Conservation (phyloP, 2,329 filamentous ascomycete species). For the Talaromyces sp. region DNA sequence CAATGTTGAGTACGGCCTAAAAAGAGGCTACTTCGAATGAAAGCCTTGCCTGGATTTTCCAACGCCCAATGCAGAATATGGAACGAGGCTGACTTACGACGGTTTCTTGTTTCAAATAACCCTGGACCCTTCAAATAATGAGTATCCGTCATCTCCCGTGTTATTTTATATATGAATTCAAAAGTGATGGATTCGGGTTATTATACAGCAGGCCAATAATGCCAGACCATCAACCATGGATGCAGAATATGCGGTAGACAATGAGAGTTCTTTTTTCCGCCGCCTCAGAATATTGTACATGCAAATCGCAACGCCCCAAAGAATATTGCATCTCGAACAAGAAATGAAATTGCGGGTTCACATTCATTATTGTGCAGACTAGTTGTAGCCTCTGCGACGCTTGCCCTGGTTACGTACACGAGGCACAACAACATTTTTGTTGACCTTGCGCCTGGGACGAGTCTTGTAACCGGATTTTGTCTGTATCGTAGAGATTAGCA, state of each 20-base stretch:
- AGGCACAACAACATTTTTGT: conserved; percentile 83
- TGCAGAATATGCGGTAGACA: neutral
- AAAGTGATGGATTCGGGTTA: neutral
- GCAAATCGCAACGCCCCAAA: neutral
- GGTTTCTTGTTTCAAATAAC: too few species aligned
- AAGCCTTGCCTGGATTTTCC: too few species aligned
- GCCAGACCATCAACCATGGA: neutral
- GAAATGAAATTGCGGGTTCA: neutral
- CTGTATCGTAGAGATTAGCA: conserved; percentile 24
- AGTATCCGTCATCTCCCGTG: too few species aligned
- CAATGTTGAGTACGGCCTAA: too few species aligned
- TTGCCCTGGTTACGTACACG: conserved; percentile 87
- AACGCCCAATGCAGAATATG: too few species aligned
- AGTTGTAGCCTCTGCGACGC: conserved; percentile 62
- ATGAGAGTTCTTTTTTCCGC: neutral
- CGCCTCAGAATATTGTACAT: neutral
- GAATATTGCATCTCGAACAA: neutral
- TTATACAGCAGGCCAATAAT: neutral
- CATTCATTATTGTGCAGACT: conserved; percentile 9
- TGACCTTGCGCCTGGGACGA: conserved; percentile 77
- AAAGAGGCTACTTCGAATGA: too few species aligned
- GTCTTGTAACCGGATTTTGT: conserved; percentile 73
- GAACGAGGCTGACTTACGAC: too few species aligned
- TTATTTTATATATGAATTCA: neutral
- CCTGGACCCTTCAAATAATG: too few species aligned